Evolutionary conservation across 306 rosid genomes (phyloP).

Genomic region (Vachellia collinsii): DNA sequence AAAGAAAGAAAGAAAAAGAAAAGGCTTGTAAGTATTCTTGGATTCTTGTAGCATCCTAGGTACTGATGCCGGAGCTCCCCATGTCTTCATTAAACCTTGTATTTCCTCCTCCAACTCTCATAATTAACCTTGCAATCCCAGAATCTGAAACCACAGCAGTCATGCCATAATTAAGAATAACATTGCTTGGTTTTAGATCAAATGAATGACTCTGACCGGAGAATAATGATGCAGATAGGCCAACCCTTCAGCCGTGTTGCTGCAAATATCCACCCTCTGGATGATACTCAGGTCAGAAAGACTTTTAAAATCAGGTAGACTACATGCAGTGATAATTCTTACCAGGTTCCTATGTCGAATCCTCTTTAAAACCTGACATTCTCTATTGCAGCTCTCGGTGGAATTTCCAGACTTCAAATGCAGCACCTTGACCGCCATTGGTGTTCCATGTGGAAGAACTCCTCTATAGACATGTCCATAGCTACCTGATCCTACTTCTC

Average conservation of each 20-base stretch:
- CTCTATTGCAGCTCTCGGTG: constrained; percentile 65
- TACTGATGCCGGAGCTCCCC: constrained; percentile 52
- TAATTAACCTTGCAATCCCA: constrained; percentile 64
- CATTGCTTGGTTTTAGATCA: constrained; percentile 72
- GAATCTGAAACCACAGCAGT: constrained; percentile 81
- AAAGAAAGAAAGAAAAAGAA: too few relatives aligned
- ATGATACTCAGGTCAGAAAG: constrained; percentile 61
- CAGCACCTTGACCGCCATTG: constrained; percentile 65
- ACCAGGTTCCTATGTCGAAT: constrained; percentile 75
- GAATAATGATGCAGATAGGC: constrained; percentile 83
- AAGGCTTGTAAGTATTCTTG: background rate
- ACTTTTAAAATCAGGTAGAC: constrained; percentile 77
- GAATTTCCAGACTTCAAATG: constrained; percentile 65
- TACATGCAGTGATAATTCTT: constrained; percentile 77
- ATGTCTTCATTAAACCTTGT: constrained; percentile 51
- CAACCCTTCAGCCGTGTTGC: constrained; percentile 82
- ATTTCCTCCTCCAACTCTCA: constrained; percentile 56
- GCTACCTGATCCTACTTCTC: constrained; percentile 63
- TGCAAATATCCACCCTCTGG: constrained; percentile 74
- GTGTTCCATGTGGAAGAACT: constrained; percentile 59
- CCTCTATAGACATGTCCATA: constrained; percentile 67
- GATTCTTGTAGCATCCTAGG: background rate
- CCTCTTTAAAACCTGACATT: constrained; percentile 73
- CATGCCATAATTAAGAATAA: constrained; percentile 76
- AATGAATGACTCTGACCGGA: constrained; percentile 70